Base-by-base conservation (phyloP, 129 eudicot genomes). In the Flaveria brownii region DNA sequence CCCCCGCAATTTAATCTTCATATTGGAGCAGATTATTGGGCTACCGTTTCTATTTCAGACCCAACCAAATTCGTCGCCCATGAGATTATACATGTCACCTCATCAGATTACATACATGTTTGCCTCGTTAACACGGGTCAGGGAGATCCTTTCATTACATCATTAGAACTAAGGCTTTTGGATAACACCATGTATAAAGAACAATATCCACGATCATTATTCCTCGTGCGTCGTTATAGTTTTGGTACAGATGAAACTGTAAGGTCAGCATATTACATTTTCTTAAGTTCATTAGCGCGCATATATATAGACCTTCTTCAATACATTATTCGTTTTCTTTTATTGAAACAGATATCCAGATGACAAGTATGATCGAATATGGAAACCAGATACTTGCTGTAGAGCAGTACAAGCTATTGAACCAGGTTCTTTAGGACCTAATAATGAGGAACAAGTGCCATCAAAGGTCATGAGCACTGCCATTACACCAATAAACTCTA, bases 1-100 rank as follows among this genome's bases (percentile, higher is more conserved):
- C 9, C 30, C 2, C 86, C 85, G 18, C 28, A 2, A n/a, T 87
- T 87, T 64, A 84, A 87, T 76, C 54, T 87, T 3, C 33, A 84
- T 57, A 77, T 87, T 43, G 91, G 88, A 45, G 72, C 56, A 45
- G 84, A 80, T 67, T n/a, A 9, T 13, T 87, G 88, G 91, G 51
- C 20, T 18, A 76, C 81, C 0, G 59, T 84, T 26, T 28, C 5
- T n/a, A 15, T 79, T 2, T 1, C 9, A 4, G 14, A 28, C 33
- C 23, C 65, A n/a, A 14, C 57, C 9, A 20, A 20, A 0, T 2
- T 0, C 12, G 8, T 22, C 8, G 1, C 4, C 20, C 26, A 2
- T 23, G 88, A 87, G 84, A 78, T 87, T 9, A 63, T 87, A 28
- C 88, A 87, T 41, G 36, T 71, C 15, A 74, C 61, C 5, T n/a